These are phyloP conservation scores for Sistotremastrum suecicum DNA, from an alignment of 768 basidiomycete genomes.

Conservation along the genomic window DNA sequence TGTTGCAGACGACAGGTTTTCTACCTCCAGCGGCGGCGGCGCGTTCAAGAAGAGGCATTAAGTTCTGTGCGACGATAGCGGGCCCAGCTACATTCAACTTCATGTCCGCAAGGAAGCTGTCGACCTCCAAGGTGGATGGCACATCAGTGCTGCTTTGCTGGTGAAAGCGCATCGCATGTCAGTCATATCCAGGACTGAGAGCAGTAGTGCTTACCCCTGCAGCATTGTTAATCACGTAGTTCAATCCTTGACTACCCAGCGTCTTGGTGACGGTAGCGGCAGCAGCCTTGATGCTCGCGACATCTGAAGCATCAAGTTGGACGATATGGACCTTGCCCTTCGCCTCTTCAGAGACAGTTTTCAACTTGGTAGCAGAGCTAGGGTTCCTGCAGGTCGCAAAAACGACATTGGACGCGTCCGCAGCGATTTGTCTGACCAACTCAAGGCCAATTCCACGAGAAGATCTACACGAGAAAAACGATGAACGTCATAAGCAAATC, in stretches of 20 bases:
- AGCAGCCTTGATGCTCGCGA: slow-evolving; percentile 15
- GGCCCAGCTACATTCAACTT: slow-evolving; percentile 22
- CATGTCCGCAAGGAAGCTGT: slow-evolving; percentile 13
- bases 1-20: slow-evolving; percentile 22
- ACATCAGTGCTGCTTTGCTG: slow-evolving; percentile 14
- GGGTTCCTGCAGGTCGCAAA: slow-evolving; percentile 14
- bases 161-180: neutral
- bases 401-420: slow-evolving; percentile 8
- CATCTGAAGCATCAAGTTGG: slow-evolving; percentile 17
- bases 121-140: slow-evolving; percentile 14
- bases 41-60: slow-evolving; percentile 21
- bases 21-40: slow-evolving; percentile 6
- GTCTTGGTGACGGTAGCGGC: slow-evolving; percentile 12
- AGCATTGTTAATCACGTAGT: slow-evolving; percentile 28
- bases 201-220: slow-evolving; percentile 16
- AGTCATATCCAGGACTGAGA: neutral
- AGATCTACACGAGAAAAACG: slow-evolving; percentile 4
- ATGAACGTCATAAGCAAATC: neutral
- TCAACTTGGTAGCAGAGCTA: slow-evolving; percentile 8
- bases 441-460: slow-evolving; percentile 12
- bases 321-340: slow-evolving; percentile 20
- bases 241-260: slow-evolving; percentile 17
- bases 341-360: slow-evolving; percentile 7
- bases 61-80: slow-evolving; percentile 19
- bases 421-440: slow-evolving; percentile 8